Evolutionary conservation across 78 protist species (phyloP), one percentile per base, ranked within the genome.

Genomic region (Dictyostelium intermedium): DNA sequence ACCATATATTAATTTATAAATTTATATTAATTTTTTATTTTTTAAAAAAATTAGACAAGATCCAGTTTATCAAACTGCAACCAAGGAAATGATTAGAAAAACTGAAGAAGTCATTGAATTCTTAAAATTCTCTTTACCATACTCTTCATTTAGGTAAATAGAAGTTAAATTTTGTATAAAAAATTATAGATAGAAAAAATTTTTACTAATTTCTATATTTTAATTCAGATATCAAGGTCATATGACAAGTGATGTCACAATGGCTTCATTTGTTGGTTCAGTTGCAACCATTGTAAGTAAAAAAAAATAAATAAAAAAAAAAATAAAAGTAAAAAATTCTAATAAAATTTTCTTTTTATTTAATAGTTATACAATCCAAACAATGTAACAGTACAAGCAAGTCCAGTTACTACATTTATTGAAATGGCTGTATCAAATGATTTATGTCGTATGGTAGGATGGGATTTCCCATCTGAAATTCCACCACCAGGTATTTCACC

Each of bases 151-250:
- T 13, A 70, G n/a, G n/a, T n/a, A n/a, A n/a, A n/a, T n/a, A n/a
- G n/a, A n/a, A n/a, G n/a, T n/a, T n/a, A n/a, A n/a, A n/a, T n/a
- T n/a, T n/a, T n/a, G n/a, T n/a, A n/a, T n/a, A n/a, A n/a, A n/a
- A n/a, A n/a, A n/a, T n/a, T n/a, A n/a, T n/a, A n/a, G n/a, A n/a
- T n/a, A n/a, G n/a, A n/a, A n/a, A n/a, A n/a, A n/a, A n/a, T n/a
- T n/a, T n/a, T n/a, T n/a, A n/a, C n/a, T n/a, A n/a, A n/a, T n/a
- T n/a, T n/a, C n/a, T n/a, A n/a, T n/a, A n/a, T n/a, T n/a, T n/a
- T n/a, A n/a, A n/a, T n/a, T n/a, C n/a, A n/a, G 91, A 70, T 85
- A 85, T n/a, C 34, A 72, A 45, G 91, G 91, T 1, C 91, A 85
- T 10, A 85, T 85, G 91, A 53, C 69, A 2, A 53, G 53, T 47